Evolutionary conservation across 352 stramenopile genomes (phyloP), one percentile per base, ranked within the genome.

Genomic region (Globisporangium cylindrosporum): DNA sequence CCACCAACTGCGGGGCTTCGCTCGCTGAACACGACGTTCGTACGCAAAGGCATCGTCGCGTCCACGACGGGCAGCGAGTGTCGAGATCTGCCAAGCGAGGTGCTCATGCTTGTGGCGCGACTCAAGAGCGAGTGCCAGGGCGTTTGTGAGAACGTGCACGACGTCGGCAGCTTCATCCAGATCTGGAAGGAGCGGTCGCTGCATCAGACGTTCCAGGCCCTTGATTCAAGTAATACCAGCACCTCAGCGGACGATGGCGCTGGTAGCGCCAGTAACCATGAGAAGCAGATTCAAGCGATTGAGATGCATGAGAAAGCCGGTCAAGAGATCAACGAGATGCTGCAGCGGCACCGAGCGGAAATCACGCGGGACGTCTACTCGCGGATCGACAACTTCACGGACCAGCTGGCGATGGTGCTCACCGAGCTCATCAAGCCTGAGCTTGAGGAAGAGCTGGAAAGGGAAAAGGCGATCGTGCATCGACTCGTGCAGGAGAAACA

Each of bases 171-270:
- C 25, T 43, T 34, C 22, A 69, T 89, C 14, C 82, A 90, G 70
- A 70, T 86, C 2, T 90, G 80, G 78, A 88, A 89, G 41, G 82
- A 90, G 67, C 69, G 82, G 18, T 87, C 82, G 12, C 56, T 90
- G 25, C 73, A 89, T 29, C 78, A 85, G 54, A 86, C 77, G 2
- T 70, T 90, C 4, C 71, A 86, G 55, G 64, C 71, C 14, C 67
- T 90, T 6, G 82, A 90, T 6, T 46, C 38, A 46, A 59, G 41
- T 61, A 62, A 29, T 22, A 25, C 2, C 8, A 55, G 22, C 8
- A 14, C 27, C 34, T 34, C 64, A 1, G 22, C 32, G 20, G 29
- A 25, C 12, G 18, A 46, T 7, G 9, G 36, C 2, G 41, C 8
- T 60, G 54, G n/a, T 14, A 41, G 27, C 4, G 27, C 18, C 20